Percentiles rank a stretch among this genome's conserved stretches.
Conservation (phyloP, 2,329 filamentous ascomycete genomes). For the Epichloe gansuensis region DNA sequence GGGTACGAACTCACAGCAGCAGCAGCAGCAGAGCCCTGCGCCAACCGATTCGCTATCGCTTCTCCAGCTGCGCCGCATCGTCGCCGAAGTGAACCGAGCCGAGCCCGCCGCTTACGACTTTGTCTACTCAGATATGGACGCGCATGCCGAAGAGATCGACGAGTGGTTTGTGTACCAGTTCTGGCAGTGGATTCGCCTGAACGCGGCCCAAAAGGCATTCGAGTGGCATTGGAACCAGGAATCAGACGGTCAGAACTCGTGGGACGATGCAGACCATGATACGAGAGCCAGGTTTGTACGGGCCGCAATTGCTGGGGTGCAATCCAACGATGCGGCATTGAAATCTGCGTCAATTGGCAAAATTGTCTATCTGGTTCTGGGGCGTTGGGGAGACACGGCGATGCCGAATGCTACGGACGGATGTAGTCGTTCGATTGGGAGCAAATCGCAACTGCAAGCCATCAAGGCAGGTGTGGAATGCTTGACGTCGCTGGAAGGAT, state of each 20-base stretch:
- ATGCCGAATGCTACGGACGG: conserved; percentile 31
- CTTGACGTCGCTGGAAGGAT: conserved; percentile 37
- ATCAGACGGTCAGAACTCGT: conserved; percentile 31
- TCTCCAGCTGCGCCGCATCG: conserved; percentile 59
- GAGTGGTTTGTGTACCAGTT: conserved; percentile 96
- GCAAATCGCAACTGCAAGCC: conserved; percentile 42
- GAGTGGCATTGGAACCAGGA: conserved; percentile 60
- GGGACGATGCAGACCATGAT: conserved; percentile 52
- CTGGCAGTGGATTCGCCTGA: conserved; percentile 70
- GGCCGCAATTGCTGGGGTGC: conserved; percentile 33
- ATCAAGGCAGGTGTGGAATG: conserved; percentile 44
- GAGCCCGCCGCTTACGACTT: conserved; percentile 77
- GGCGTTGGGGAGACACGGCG: conserved; percentile 59
- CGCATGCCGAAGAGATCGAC: conserved; percentile 79
- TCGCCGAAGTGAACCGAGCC: conserved; percentile 58
- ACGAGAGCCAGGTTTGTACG: conserved; percentile 45
- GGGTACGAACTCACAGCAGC: conserved; percentile 5
- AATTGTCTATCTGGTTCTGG: conserved; percentile 51
- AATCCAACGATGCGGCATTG: conserved; percentile 34
- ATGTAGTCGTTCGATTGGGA: conserved; percentile 37
- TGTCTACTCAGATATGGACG: conserved; percentile 58
- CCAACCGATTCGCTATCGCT: conserved; percentile 62
- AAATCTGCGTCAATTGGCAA: conserved; percentile 43
- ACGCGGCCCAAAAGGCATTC: conserved; percentile 65
- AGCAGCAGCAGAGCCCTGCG: conserved; percentile 15